Base-by-base conservation (phyloP, 306 rosid genomes). In the Sesbania bispinosa region DNA sequence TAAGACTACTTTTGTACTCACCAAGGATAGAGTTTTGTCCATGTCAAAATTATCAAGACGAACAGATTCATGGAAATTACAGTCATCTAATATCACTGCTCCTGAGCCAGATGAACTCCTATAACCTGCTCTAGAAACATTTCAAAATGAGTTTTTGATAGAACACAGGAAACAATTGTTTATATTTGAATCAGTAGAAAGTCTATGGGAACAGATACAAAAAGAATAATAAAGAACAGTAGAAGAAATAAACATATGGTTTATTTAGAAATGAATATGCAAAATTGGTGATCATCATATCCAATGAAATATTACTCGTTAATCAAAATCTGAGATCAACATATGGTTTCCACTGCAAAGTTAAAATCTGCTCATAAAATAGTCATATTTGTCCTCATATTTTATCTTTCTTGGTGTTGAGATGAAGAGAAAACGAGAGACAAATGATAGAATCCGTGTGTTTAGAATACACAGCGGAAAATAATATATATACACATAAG, bases 31-130 rank as follows among this genome's bases (percentile, higher is more conserved):
- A 76, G 97, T 88, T 85, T 45, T 86, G 77, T 90, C 92, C 14
- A 67, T 39, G 43, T 88, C 92, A 69, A 90, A 90, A 80, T 67
- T 86, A 68, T 90, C 97, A 67, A 90, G 95, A 61, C 82, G 95
- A 57, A 90, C 97, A 64, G 97, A 88, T 81, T 90, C 95, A 78
- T 90, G 97, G 82, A 90, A 90, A 84, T 90, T 88, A 73, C 97
- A 90, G 73, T 90, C 97, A 82, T 88, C 97, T 67, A 90, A 87
- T 65, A 88, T 18, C 76, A 90, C 97, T 39, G 88, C 67, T 65
- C 88, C 92, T 14, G 92, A 86, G 76, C 89, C 88, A 53, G 80
- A 53, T 15, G 92, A 90, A 74, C 90, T 86, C 75, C 85, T 71
- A 77, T 83, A 85, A 71, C 85, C 95, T 90, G 90, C 58, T 62